phyloP scores from a whole-genome alignment of 306 rosid genomes.

The Prunus dulcis region DNA sequence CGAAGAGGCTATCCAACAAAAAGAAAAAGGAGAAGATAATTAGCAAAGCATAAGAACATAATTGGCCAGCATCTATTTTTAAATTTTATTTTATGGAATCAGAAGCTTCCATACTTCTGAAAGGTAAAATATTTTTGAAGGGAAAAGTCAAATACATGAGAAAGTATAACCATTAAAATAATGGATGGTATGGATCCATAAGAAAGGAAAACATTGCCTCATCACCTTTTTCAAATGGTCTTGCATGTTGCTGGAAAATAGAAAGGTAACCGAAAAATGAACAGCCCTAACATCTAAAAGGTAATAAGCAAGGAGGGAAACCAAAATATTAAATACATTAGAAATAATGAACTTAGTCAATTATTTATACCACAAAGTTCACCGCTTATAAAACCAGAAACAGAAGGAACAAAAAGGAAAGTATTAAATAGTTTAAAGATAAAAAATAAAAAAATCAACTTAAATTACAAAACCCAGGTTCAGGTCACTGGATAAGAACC shows the following conservation, averaged over 20 bases:
- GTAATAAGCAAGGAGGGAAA: neutral
- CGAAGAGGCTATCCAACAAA: conserved; percentile 56
- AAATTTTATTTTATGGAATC: neutral
- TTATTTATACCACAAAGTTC: neutral
- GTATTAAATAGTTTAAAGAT: neutral
- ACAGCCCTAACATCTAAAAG: neutral
- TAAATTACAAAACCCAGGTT: neutral
- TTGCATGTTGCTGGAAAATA: neutral
- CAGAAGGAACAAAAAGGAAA: neutral
- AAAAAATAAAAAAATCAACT: neutral
- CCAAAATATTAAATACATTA: neutral
- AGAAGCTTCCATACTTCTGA: neutral
- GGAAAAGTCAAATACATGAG: neutral
- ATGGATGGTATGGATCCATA: neutral
- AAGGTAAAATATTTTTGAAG: neutral
- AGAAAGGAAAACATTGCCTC: neutral
- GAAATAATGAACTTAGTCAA: neutral
- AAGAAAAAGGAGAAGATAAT: conserved; percentile 2
- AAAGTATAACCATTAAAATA: neutral
- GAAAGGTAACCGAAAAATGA: neutral
- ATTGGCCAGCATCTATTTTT: neutral
- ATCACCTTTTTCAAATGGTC: neutral
- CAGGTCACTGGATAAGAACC: neutral
- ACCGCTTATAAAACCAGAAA: neutral
- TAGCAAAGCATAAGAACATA: conserved; percentile 1